Conservation (phyloP, 495 filamentous ascomycete genomes). For the Sphaerosporella brunnea region DNA sequence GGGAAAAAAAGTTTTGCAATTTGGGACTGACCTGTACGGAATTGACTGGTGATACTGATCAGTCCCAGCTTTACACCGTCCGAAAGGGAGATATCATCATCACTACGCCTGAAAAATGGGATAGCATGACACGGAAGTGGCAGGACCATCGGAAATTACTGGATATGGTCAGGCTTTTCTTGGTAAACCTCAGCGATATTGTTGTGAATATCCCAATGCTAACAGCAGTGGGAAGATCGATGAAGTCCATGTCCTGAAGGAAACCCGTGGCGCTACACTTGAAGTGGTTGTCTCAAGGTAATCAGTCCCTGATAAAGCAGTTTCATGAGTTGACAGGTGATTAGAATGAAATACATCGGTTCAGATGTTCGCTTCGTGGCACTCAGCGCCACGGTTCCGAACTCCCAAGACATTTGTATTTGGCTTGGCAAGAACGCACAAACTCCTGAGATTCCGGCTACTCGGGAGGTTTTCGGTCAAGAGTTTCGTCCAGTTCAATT, state of each 20-base stretch:
- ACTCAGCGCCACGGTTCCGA: constrained; percentile 83
- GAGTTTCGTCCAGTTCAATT: constrained; percentile 78
- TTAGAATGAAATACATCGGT: constrained; percentile 79
- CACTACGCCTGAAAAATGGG: constrained; percentile 97
- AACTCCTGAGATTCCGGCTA: constrained; percentile 49
- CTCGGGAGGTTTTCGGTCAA: constrained; percentile 68
- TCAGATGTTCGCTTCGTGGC: constrained; percentile 80
- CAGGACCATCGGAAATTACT: constrained; percentile 72
- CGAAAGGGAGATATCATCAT: constrained; percentile 79
- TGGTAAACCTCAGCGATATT: constrained; percentile 29
- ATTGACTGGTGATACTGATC: constrained; percentile 80
- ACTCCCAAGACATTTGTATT: constrained; percentile 71
- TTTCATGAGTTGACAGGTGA: background rate
- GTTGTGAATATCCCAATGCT: background rate
- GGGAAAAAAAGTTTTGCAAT: constrained; percentile 64
- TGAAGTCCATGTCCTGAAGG: constrained; percentile 90
- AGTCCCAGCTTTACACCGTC: constrained; percentile 51
- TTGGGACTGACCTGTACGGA: constrained; percentile 65
- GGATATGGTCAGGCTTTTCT: constrained; percentile 70
- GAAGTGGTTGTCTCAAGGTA: constrained; percentile 73
- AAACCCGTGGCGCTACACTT: constrained; percentile 70
- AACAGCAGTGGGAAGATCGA: constrained; percentile 40
- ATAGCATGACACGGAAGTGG: constrained; percentile 93
- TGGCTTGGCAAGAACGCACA: constrained; percentile 74
- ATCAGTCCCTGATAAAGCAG: background rate